A percentile compares a stretch with the other conserved stretches of the same genome.
These are phyloP conservation scores for Westerdykella sp. DNA, from an alignment of 2,329 filamentous ascomycete species.

Conservation along the genomic window DNA sequence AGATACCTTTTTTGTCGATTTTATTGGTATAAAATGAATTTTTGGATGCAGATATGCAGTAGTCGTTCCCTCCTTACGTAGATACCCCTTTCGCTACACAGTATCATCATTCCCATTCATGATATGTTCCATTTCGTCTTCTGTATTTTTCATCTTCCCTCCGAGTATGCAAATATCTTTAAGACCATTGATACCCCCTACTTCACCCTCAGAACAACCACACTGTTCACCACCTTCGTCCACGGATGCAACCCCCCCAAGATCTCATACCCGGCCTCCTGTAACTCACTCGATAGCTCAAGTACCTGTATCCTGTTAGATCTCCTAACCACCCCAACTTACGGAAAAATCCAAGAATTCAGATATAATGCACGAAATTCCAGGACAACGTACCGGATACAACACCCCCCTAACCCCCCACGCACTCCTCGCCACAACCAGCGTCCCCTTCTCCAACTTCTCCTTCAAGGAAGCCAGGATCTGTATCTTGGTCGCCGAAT, in stretches of 20 bases:
- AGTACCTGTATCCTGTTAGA: conserved; percentile 28
- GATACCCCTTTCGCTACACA: no score
- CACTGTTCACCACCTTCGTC: conserved; percentile 47
- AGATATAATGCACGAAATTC: background rate
- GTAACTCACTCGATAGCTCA: conserved; percentile 30
- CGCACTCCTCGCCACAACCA: conserved; percentile 45
- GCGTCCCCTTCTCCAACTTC: conserved; percentile 39
- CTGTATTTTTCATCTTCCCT: no score
- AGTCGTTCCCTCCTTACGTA: no score
- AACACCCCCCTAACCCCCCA: conserved; percentile 41
- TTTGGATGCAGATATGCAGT: no score
- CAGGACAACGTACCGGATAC: conserved; percentile 47
- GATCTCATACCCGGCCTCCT: conserved; percentile 33
- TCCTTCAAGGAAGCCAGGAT: conserved; percentile 36
- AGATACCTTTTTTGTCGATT: no score
- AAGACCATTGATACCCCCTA: no score
- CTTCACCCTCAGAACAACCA: conserved; percentile 37
- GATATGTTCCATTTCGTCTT: no score
- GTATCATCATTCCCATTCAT: no score
- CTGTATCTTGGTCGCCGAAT: conserved; percentile 38
- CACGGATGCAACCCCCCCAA: conserved; percentile 45
- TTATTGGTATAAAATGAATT: no score
- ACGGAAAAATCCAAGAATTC: background rate
- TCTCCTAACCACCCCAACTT: no score
- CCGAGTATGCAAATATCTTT: no score